Evolutionary conservation across 192 early-diverging fungal genomes (phyloP).

Genomic region (Coemansia sp.): DNA sequence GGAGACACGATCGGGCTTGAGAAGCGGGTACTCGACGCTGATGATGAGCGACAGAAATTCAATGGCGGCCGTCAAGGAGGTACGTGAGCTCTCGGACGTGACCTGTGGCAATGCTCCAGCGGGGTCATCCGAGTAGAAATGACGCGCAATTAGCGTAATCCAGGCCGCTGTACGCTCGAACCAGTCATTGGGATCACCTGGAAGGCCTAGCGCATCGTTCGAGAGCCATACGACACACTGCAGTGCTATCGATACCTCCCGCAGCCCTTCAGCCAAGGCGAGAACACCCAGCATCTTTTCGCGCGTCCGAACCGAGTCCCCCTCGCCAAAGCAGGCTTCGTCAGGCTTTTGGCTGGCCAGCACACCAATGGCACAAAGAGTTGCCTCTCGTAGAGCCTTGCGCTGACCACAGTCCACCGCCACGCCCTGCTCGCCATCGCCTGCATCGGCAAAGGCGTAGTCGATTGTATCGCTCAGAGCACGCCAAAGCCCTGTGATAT

Average conservation of each 20-base stretch:
- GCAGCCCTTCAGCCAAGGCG: conserved; percentile 21
- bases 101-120: conserved; percentile 5
- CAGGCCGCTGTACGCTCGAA: conserved; percentile 24
- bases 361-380: conserved; percentile 22
- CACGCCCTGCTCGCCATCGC: neutral
- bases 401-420: neutral
- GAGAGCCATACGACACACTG: conserved; percentile 38
- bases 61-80: conserved; percentile 27
- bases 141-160: conserved; percentile 18
- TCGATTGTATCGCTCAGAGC: conserved; percentile 27
- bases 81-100: neutral
- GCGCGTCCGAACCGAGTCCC: conserved; percentile 12
- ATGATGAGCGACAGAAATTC: conserved; percentile 32
- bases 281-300: conserved; percentile 28
- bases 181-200: conserved; percentile 17
- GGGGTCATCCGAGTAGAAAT: conserved; percentile 25
- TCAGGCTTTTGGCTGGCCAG: conserved; percentile 15
- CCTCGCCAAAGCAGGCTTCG: conserved; percentile 15
- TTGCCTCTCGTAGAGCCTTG: conserved; percentile 12
- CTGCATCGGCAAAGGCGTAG: conserved; percentile 17
- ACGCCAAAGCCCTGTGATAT: conserved; percentile 30
- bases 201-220: conserved; percentile 17
- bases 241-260: conserved; percentile 27
- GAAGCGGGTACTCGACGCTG: conserved; percentile 36
- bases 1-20: conserved; percentile 21